These are phyloP conservation scores for Bryoglossum gracile DNA, from an alignment of 495 filamentous ascomycete species.

Conservation along the genomic window DNA sequence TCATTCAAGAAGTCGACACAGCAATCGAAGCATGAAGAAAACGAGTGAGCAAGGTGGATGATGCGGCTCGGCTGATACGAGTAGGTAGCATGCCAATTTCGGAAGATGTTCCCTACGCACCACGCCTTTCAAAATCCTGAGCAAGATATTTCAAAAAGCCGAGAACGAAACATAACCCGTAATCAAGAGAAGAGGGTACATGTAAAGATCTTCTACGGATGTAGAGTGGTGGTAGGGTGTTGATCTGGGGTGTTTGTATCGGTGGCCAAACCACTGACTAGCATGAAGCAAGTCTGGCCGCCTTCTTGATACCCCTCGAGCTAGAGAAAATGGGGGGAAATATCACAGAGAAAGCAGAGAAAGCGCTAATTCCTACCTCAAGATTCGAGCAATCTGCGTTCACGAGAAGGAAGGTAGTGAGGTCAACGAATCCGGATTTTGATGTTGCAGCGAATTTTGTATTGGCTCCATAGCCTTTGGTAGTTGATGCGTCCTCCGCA, in stretches of 20 bases:
- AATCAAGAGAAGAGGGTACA: slow-evolving; percentile 25
- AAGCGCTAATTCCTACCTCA: slow-evolving; percentile 47
- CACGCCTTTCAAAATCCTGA: slow-evolving; percentile 41
- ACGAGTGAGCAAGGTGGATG: too few relatives aligned
- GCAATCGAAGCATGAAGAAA: too few relatives aligned
- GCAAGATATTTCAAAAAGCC: slow-evolving; percentile 41
- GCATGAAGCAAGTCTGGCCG: slow-evolving; percentile 52
- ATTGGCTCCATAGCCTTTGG: slow-evolving; percentile 69
- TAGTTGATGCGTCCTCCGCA: slow-evolving; percentile 29
- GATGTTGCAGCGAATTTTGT: slow-evolving; percentile 56
- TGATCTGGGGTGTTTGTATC: slow-evolving; percentile 91
- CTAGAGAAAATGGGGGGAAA: too few relatives aligned
- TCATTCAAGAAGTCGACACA: too few relatives aligned
- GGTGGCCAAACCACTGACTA: slow-evolving; percentile 59
- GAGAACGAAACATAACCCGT: slow-evolving; percentile 33
- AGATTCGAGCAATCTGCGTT: slow-evolving; percentile 54
- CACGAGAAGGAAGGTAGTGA: slow-evolving; percentile 64
- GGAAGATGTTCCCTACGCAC: slow-evolving; percentile 53
- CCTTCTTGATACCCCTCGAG: slow-evolving; percentile 77
- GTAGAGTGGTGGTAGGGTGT: slow-evolving; percentile 31
- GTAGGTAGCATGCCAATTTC: too few relatives aligned
- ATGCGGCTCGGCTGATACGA: too few relatives aligned
- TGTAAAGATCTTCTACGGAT: slow-evolving; percentile 16
- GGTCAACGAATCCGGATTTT: slow-evolving; percentile 69
- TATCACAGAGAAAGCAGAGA: neutral